A percentile compares a stretch with the other conserved stretches of the same genome.
phyloP scores from a whole-genome alignment of 2,329 filamentous ascomycete genomes.

The Trichothecium sympodiale region DNA sequence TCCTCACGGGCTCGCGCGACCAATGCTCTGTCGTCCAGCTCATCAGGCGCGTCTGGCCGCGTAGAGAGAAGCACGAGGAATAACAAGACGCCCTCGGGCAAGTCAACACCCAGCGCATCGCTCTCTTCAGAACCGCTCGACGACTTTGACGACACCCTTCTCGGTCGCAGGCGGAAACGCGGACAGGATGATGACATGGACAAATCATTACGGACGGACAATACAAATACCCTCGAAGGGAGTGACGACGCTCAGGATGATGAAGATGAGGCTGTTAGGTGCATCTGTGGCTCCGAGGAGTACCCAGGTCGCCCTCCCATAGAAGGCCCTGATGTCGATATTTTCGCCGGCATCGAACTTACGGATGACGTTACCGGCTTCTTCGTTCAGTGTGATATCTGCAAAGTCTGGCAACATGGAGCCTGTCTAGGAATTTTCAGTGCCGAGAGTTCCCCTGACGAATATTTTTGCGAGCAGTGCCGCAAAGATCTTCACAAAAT shows the following conservation, averaged over 20 bases:
- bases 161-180: conserved; percentile 70
- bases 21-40: conserved; percentile 68
- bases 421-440: conserved; percentile 96
- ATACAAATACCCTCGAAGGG: conserved; percentile 29
- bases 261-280: conserved; percentile 90
- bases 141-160: conserved; percentile 59
- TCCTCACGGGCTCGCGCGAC: conserved; percentile 81
- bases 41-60: conserved; percentile 67
- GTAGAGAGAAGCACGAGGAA: conserved; percentile 64
- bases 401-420: conserved; percentile 98
- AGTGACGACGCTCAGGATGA: conserved; percentile 59
- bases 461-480: conserved; percentile 97
- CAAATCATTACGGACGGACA: conserved; percentile 29
- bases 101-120: conserved; percentile 64
- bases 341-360: conserved; percentile 49
- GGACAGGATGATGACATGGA: conserved; percentile 52
- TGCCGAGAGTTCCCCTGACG: conserved; percentile 82
- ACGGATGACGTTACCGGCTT: conserved; percentile 84
- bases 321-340: conserved; percentile 45
- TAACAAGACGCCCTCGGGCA: conserved; percentile 63
- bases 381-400: conserved; percentile 96
- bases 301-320: conserved; percentile 75
- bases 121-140: conserved; percentile 59
- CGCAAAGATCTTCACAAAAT: conserved; percentile 85
- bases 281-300: conserved; percentile 87